A percentile compares a stretch with the other conserved stretches of the same genome.
Conservation (phyloP, 148 eudicot genomes). For the Heliamphora exappendiculata region DNA sequence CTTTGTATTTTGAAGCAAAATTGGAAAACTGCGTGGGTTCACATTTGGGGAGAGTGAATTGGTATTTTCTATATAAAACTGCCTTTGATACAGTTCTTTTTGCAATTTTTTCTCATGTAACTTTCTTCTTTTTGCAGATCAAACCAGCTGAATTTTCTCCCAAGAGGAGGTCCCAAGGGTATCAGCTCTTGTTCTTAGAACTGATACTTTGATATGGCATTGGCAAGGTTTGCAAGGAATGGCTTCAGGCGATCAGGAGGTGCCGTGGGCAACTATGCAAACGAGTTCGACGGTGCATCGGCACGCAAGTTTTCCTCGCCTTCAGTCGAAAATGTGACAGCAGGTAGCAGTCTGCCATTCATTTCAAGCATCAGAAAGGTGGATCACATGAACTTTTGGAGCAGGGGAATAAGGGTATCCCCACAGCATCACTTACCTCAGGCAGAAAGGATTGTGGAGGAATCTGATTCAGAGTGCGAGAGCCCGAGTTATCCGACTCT, state of each 20-base stretch:
- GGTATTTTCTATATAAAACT: neutral
- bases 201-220: slow-evolving; percentile 41
- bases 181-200: slow-evolving; percentile 3
- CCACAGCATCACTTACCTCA: slow-evolving; percentile 31
- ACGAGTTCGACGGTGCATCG: slow-evolving; percentile 10
- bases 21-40: no score
- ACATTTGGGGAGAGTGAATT: neutral
- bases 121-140: neutral
- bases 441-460: slow-evolving; percentile 29
- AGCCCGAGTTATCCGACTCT: slow-evolving; percentile 40
- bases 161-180: neutral
- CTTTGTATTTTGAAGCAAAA: no score
- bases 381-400: slow-evolving; percentile 22
- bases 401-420: slow-evolving; percentile 41
- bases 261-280: slow-evolving; percentile 16
- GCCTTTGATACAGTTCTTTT: neutral
- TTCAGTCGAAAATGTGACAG: slow-evolving; percentile 17
- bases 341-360: slow-evolving; percentile 17
- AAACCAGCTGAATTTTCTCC: slow-evolving; percentile 1
- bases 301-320: slow-evolving; percentile 5
- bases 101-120: neutral
- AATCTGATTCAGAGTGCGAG: slow-evolving; percentile 37
- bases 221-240: slow-evolving; percentile 56
- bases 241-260: slow-evolving; percentile 43
- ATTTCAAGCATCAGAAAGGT: slow-evolving; percentile 13